Evolutionary conservation across 306 rosid species (phyloP).

Genomic region (Ceratonia siliqua): DNA sequence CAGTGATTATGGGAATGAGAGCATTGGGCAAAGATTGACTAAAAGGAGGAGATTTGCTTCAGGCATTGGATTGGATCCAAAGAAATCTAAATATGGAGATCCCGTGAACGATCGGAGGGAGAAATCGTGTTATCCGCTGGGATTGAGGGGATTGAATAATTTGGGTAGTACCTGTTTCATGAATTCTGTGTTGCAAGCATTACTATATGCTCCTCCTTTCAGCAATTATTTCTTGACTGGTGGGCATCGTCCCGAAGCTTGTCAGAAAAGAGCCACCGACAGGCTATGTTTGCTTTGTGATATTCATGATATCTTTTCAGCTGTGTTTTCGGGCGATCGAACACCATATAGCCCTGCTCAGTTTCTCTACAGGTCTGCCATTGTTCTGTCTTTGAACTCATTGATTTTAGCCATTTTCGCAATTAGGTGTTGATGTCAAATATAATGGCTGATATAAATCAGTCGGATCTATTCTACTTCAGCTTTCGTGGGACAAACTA

Average conservation of each 20-base stretch:
- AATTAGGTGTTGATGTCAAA: conserved; percentile 1
- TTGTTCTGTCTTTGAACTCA: conserved; percentile 35
- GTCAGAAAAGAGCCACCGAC: conserved; percentile 53
- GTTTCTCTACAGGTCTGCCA: conserved; percentile 80
- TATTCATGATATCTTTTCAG: conserved; percentile 65
- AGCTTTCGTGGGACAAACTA: neutral
- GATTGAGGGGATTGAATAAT: conserved; percentile 89
- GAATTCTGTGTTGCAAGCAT: conserved; percentile 92
- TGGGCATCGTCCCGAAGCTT: conserved; percentile 60
- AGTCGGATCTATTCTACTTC: conserved; percentile 16
- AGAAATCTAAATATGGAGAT: conserved; percentile 43
- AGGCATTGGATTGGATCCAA: conserved; percentile 49
- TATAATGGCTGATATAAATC: conserved; percentile 26
- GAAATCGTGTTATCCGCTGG: conserved; percentile 80
- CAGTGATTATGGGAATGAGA: conserved; percentile 42
- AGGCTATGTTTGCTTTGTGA: conserved; percentile 77
- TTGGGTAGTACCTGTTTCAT: conserved; percentile 86
- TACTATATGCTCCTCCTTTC: conserved; percentile 74
- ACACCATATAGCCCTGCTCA: conserved; percentile 86
- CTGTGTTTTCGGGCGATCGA: conserved; percentile 71
- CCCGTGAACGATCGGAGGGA: conserved; percentile 55
- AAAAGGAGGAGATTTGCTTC: conserved; percentile 72
- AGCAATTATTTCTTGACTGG: conserved; percentile 73
- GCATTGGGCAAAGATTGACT: conserved; percentile 75
- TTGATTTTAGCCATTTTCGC: conserved; percentile 3